Percentiles rank a stretch among this genome's conserved stretches.
These are phyloP conservation scores for Podospora comata DNA, from an alignment of 495 filamentous ascomycete genomes.

Conservation along the genomic window DNA sequence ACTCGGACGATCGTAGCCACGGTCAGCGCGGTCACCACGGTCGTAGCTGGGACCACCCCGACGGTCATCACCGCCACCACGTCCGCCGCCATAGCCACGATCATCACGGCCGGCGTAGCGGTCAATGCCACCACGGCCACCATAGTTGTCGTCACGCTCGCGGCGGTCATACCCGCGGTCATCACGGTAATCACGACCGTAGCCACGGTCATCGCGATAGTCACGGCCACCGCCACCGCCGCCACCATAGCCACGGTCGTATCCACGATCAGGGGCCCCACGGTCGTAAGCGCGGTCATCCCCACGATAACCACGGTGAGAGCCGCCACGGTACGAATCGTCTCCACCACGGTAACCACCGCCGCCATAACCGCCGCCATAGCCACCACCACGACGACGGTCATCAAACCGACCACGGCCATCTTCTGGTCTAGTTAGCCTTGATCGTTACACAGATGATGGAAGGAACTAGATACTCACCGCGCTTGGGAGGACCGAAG, in stretches of 20 bases:
- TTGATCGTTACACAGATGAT: not conserved
- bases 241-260: constrained; percentile 48
- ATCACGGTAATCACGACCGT: constrained; percentile 51
- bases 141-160: constrained; percentile 54
- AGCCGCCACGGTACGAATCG: constrained; percentile 29
- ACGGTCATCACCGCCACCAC: constrained; percentile 49
- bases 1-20: constrained; percentile 51
- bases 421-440: constrained; percentile 29
- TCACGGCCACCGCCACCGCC: constrained; percentile 51
- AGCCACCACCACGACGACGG: constrained; percentile 33
- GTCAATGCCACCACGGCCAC: constrained; percentile 46
- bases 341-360: constrained; percentile 33
- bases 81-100: constrained; percentile 37
- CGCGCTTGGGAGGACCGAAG: constrained; percentile 97
- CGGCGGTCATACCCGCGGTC: constrained; percentile 62
- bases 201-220: constrained; percentile 44
- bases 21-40: constrained; percentile 54
- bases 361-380: constrained; percentile 31
- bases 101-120: constrained; percentile 47
- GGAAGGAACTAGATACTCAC: constrained; percentile 50
- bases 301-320: constrained; percentile 46
- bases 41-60: constrained; percentile 52
- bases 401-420: constrained; percentile 34
- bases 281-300: constrained; percentile 49
- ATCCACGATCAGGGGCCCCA: constrained; percentile 47